A percentile compares a stretch with the other conserved stretches of the same genome.
These are phyloP conservation scores for Cutaneotrichosporon sp. DNA, from an alignment of 1,284 basidiomycete species.

Conservation along the genomic window DNA sequence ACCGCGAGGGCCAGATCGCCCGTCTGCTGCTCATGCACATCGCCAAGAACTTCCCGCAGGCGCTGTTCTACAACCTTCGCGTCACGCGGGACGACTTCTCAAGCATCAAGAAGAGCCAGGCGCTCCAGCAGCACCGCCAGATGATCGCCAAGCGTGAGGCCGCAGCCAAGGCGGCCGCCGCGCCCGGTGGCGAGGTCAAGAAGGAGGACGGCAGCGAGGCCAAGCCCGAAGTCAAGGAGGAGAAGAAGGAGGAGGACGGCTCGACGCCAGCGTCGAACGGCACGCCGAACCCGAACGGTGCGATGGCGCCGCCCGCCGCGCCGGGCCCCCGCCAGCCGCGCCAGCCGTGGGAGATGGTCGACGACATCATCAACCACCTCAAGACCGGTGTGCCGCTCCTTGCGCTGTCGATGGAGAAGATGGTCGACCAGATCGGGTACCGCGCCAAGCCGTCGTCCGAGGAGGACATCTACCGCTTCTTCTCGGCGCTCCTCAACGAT, in stretches of 20 bases:
- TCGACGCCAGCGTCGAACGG: slow-evolving; percentile 20
- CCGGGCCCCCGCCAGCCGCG: slow-evolving; percentile 57
- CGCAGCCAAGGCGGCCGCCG: slow-evolving; percentile 52
- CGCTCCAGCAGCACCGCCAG: slow-evolving; percentile 21
- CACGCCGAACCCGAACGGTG: slow-evolving; percentile 27
- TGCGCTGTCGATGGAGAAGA: slow-evolving; percentile 92
- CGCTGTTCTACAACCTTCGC: slow-evolving; percentile 92
- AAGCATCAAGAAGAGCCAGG: slow-evolving; percentile 50
- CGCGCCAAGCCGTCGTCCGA: slow-evolving; percentile 90
- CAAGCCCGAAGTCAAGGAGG: slow-evolving; percentile 29
- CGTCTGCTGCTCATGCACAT: slow-evolving; percentile 86
- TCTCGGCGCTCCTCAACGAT: slow-evolving; percentile 76
- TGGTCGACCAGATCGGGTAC: slow-evolving; percentile 91
- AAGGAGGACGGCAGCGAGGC: slow-evolving; percentile 41
- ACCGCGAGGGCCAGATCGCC: slow-evolving; percentile 91
- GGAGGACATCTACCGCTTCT: slow-evolving; percentile 92
- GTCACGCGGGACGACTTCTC: slow-evolving; percentile 87
- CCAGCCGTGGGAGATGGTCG: slow-evolving; percentile 86
- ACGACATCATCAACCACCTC: slow-evolving; percentile 90
- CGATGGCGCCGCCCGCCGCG: slow-evolving; percentile 34
- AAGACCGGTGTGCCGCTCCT: slow-evolving; percentile 97
- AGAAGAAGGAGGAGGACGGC: slow-evolving; percentile 24
- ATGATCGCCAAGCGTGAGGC: slow-evolving; percentile 29
- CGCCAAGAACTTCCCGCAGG: slow-evolving; percentile 94
- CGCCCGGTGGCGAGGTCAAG: slow-evolving; percentile 40